Conservation (phyloP, 2,329 filamentous ascomycete species). For the Fusarium anthophilum region DNA sequence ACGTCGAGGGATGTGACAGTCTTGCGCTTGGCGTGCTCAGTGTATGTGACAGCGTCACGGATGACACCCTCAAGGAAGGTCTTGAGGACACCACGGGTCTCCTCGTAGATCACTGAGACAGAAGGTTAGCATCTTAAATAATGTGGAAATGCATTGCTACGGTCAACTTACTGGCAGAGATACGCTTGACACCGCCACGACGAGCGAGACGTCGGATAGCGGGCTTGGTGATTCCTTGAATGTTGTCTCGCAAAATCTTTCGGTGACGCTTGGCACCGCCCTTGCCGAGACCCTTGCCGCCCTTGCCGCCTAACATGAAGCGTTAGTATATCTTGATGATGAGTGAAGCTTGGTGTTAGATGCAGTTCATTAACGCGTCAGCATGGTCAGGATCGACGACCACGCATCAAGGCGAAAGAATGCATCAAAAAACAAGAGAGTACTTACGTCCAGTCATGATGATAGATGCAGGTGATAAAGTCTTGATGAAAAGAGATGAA, state of each 20-base stretch:
- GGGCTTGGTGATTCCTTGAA: conserved; percentile 98
- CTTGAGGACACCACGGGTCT: conserved; percentile 81
- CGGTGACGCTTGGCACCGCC: conserved; percentile 98
- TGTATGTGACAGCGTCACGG: conserved; percentile 81
- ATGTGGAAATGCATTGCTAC: conserved; percentile 10
- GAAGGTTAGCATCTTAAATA: conserved; percentile 19
- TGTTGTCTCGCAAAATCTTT: conserved; percentile 99
- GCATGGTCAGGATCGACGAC: background rate
- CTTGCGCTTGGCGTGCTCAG: conserved; percentile 84
- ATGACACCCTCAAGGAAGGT: conserved; percentile 82
- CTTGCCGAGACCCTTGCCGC: conserved; percentile 98
- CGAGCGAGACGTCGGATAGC: conserved; percentile 98
- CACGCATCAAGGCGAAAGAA: background rate
- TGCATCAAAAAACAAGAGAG: conserved; percentile 11
- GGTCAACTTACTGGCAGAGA: conserved; percentile 81
- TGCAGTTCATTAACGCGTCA: background rate
- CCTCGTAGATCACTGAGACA: conserved; percentile 74
- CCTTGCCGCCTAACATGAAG: conserved; percentile 78
- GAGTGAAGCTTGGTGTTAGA: background rate
- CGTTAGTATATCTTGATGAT: conserved; percentile 54
- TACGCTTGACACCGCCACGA: conserved; percentile 99
- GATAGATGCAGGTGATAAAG: conserved; percentile 50
- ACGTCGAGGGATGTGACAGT: conserved; percentile 77
- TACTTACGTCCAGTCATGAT: conserved; percentile 80
- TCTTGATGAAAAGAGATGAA: conserved; percentile 41